Conservation (phyloP, 2,329 filamentous ascomycete species). For the Furcasterigmium furcatum region DNA sequence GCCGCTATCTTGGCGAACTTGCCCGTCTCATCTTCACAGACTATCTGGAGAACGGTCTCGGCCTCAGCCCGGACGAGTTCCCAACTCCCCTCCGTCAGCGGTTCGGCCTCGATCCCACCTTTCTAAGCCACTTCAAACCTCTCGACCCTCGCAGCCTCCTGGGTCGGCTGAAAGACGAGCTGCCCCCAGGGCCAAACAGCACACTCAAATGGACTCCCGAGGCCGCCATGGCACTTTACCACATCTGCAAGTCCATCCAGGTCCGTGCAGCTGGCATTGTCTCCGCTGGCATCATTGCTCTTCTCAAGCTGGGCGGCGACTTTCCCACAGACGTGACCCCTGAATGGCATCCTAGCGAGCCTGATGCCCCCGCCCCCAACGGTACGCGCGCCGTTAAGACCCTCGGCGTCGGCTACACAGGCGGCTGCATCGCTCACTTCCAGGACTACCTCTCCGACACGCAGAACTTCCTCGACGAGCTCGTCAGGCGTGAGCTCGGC, state of each 20-base stretch:
- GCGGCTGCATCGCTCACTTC: constrained; percentile 77
- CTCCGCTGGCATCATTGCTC: constrained; percentile 67
- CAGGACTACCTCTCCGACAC: constrained; percentile 70
- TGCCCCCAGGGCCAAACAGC: constrained; percentile 35
- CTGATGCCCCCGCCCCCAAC: constrained; percentile 7
- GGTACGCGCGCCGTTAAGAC: constrained; percentile 34
- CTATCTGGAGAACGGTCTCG: constrained; percentile 47
- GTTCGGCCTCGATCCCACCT: constrained; percentile 68
- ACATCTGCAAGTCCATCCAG: constrained; percentile 68
- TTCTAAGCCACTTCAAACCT: constrained; percentile 67
- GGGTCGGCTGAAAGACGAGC: constrained; percentile 45
- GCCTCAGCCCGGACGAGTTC: constrained; percentile 38
- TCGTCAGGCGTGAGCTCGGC: constrained; percentile 35
- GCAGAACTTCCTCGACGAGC: constrained; percentile 62
- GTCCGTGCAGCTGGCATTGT: constrained; percentile 70
- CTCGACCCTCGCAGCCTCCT: constrained; percentile 39
- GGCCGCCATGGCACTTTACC: constrained; percentile 56
- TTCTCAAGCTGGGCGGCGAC: constrained; percentile 68
- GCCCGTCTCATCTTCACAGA: constrained; percentile 68
- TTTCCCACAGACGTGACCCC: constrained; percentile 33
- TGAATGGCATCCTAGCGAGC: constrained; percentile 3
- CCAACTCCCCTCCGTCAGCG: constrained; percentile 52
- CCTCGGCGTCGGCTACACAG: constrained; percentile 75
- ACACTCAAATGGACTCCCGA: constrained; percentile 61
- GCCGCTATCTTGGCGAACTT: constrained; percentile 74